A percentile compares a stretch with the other conserved stretches of the same genome.
Evolutionary conservation across 140 eudicot genomes (phyloP).

Genomic region (Senecio squalidus): DNA sequence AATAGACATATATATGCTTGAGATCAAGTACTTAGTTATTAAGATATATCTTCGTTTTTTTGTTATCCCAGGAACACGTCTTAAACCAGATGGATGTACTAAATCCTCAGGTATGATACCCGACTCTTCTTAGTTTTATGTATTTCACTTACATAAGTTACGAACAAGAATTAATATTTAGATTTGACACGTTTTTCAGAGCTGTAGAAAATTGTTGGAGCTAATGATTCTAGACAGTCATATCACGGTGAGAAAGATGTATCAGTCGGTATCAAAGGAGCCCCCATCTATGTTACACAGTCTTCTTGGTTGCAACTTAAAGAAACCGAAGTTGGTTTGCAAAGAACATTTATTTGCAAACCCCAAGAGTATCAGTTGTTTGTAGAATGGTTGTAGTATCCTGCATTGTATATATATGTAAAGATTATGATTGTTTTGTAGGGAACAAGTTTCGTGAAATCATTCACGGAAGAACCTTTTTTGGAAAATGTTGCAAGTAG

Average conservation of each 20-base stretch:
- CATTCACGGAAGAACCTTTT: background rate
- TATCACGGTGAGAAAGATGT: slow-evolving; percentile 63
- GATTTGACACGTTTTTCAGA: slow-evolving; percentile 38
- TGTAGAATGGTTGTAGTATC: slow-evolving; percentile 26
- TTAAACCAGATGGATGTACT: slow-evolving; percentile 42
- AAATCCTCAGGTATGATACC: slow-evolving; percentile 68
- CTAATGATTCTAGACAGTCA: slow-evolving; percentile 62
- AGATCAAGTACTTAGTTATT: background rate
- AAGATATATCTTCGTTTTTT: slow-evolving; percentile 4
- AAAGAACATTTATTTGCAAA: slow-evolving; percentile 69
- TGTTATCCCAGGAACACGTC: slow-evolving; percentile 41
- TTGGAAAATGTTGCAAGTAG: too few species aligned
- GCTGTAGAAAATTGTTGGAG: slow-evolving; percentile 65
- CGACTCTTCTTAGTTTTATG: background rate
- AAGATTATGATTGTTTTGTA: background rate
- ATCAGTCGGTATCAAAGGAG: slow-evolving; percentile 33
- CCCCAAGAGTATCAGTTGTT: slow-evolving; percentile 37
- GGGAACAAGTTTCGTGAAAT: background rate
- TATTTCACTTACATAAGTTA: background rate
- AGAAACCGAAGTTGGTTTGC: slow-evolving; percentile 38
- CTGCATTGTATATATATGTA: background rate
- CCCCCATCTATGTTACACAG: slow-evolving; percentile 51
- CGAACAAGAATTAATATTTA: background rate
- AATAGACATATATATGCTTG: background rate
- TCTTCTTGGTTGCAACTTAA: slow-evolving; percentile 38